Base-by-base conservation (phyloP, 805 yeast genomes). In the Hemisphaericaspora nanyangensis region DNA sequence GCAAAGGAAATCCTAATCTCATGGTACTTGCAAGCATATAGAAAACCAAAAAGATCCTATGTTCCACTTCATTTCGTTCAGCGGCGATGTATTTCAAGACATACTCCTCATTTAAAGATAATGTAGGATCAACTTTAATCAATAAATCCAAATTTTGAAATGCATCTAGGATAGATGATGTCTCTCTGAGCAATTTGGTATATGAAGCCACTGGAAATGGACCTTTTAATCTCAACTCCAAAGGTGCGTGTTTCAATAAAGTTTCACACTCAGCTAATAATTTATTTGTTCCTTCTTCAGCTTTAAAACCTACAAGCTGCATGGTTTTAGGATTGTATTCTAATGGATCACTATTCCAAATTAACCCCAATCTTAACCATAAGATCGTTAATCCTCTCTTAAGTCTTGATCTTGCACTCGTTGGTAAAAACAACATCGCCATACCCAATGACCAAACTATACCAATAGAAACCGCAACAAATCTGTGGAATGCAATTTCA, bases 301-400 rank as follows among this genome's bases (percentile, higher is more conserved):
- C 80, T 35, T 68, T 61, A 19, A 76, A 57, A 1, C 81, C 80
- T 27, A 65, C 54, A 8, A 72, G 51, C 24, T 33, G 37, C 29
- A 40, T 37, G 3, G 34, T 39, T 2, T 58, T 54, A 17, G 50
- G 51, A n/a, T 56, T 60, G 37, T 64, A 73, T 13, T 70, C 74
- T 44, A 86, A 60, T 1, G 90, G 88, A 47, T 85, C 91, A 35
- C 80, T 65, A 48, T 81, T 82, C 95, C 95, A 86, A 7, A 80
- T 71, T 17, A 87, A 72, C 1, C 95, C 95, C 73, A 86, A 72
- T 31, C 89, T 66, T 29, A 87, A 63, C 95, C 95, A 87, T 17
- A 85, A 65, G 2, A 80, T 62, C 0, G 87, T 76, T 17, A 86
- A 54, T 0, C 87, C 86, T 19, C 70, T 68, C 42, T 85, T 78